A percentile compares a stretch with the other conserved stretches of the same genome.
Conservation (phyloP, 2,329 filamentous ascomycete species). For the Alternaria angustiovoidea region DNA sequence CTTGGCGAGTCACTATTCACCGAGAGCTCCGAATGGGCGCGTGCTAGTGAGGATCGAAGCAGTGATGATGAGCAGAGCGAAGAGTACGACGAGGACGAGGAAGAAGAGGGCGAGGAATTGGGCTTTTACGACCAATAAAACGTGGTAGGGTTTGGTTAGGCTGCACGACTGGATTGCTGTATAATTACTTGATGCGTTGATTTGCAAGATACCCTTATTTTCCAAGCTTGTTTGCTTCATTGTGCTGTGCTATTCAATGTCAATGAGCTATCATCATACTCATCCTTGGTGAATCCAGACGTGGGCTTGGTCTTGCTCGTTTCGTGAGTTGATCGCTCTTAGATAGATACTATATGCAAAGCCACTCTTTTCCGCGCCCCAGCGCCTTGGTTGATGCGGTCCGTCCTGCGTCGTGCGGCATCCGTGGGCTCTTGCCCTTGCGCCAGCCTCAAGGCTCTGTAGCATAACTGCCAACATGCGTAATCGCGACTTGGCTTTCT, state of each 20-base stretch:
- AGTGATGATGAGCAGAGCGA: constrained; percentile 42
- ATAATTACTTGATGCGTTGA: constrained; percentile 5
- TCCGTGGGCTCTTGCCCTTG: constrained; percentile 5
- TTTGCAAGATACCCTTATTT: constrained; percentile 18
- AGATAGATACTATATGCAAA: not conserved
- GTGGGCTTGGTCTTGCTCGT: not conserved
- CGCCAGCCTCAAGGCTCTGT: not conserved
- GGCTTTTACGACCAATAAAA: constrained; percentile 24
- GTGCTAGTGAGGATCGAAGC: constrained; percentile 37
- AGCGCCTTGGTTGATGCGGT: constrained; percentile 2
- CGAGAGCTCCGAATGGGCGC: constrained; percentile 50
- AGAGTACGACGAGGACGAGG: constrained; percentile 39
- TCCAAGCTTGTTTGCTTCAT: not conserved
- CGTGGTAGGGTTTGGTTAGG: constrained; percentile 13
- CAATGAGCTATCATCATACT: not conserved
- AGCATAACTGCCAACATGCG: not conserved
- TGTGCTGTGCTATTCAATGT: constrained; percentile 1
- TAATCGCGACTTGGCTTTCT: not conserved
- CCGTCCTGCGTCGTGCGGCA: not conserved
- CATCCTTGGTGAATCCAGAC: not conserved
- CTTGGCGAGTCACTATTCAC: constrained; percentile 38
- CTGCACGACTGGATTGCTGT: not conserved
- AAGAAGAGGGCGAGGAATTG: constrained; percentile 46
- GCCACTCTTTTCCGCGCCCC: not conserved
- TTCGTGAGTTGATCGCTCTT: constrained; percentile 2